Evolutionary conservation across 306 rosid genomes (phyloP), one percentile per base, ranked within the genome.

Genomic region (Rosa persica): DNA sequence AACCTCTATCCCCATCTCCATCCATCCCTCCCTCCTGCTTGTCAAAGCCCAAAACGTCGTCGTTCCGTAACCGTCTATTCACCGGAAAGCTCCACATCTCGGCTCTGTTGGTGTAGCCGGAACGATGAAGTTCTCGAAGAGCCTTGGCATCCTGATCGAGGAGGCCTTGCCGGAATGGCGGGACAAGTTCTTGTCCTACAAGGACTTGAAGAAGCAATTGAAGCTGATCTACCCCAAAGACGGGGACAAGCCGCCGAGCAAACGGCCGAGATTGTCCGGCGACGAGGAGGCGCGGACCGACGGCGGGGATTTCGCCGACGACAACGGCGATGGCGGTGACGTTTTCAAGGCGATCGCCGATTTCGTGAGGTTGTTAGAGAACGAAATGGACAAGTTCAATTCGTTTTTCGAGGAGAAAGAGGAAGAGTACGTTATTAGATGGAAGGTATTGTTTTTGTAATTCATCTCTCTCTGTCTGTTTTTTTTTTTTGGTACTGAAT

Each of bases 91-190:
- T 6, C 47, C 30, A 27, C 4, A 23, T 4, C 15, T 10, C 60
- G 11, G 67, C 43, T 6, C 36, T 30, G 36, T 2, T 30, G 34
- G n/a, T 73, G 77, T 36, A 25, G 6, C 34, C 20, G 6, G 43
- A 19, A 64, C 40, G 52, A 94, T 94, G 98, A 94, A 94, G 86
- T 94, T 94, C 81, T 86, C 89, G 92, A 92, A 89, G 85, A 92
- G 86, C 72, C 89, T 94, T 12, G 84, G 90, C 48, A 90, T 72
- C 46, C 89, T 85, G 81, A 88, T 94, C 61, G 97, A 88, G 67
- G 92, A 87, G 69, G 91, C 97, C 47, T 67, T 89, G 30, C 97
- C 98, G 1, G 94, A 89, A 39, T 94, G 98, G 97, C 88, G 84
- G n/a, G 97, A 94, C 85, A 81, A 86, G 81, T 92, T 90, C 75